Evolutionary conservation across 345 rosid genomes (phyloP).

Genomic region (Abelmoschus esculentus): DNA sequence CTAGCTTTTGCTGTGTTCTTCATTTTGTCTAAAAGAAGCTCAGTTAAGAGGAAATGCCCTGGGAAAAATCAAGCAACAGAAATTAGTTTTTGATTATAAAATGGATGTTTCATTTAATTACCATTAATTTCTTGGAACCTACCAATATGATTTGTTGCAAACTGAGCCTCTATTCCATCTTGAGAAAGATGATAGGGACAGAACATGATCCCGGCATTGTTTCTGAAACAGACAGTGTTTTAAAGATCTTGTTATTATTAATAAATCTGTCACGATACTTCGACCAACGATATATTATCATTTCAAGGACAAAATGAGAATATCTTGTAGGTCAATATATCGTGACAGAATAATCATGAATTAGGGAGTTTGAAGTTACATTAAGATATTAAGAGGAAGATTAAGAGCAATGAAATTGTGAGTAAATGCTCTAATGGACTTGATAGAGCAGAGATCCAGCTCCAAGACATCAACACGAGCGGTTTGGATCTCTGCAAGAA

Average conservation of each 20-base stretch:
- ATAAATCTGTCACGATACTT: too few species aligned
- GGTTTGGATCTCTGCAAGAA: slow-evolving; percentile 20
- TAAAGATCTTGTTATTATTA: neutral
- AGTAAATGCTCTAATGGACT: slow-evolving; percentile 41
- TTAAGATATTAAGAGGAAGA: slow-evolving; percentile 57
- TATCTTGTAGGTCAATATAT: too few species aligned
- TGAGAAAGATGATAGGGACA: slow-evolving; percentile 58
- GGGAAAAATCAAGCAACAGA: neutral
- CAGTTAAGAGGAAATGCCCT: slow-evolving; percentile 90
- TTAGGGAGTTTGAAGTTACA: slow-evolving; percentile 24
- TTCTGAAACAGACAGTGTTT: slow-evolving; percentile 26
- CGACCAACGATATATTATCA: too few species aligned
- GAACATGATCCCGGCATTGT: slow-evolving; percentile 76
- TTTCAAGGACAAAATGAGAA: too few species aligned
- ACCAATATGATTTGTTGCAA: slow-evolving; percentile 69
- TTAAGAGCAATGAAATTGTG: slow-evolving; percentile 36
- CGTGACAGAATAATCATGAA: too few species aligned
- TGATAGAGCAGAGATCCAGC: slow-evolving; percentile 47
- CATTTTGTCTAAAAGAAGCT: slow-evolving; percentile 78
- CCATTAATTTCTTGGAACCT: neutral
- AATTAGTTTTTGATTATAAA: neutral
- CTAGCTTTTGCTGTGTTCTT: slow-evolving; percentile 43
- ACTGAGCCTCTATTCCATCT: slow-evolving; percentile 58
- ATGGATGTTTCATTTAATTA: neutral
- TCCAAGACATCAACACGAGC: slow-evolving; percentile 43